Base-by-base conservation (phyloP, 441 rosid genomes). In the Monsonia emarginata region DNA sequence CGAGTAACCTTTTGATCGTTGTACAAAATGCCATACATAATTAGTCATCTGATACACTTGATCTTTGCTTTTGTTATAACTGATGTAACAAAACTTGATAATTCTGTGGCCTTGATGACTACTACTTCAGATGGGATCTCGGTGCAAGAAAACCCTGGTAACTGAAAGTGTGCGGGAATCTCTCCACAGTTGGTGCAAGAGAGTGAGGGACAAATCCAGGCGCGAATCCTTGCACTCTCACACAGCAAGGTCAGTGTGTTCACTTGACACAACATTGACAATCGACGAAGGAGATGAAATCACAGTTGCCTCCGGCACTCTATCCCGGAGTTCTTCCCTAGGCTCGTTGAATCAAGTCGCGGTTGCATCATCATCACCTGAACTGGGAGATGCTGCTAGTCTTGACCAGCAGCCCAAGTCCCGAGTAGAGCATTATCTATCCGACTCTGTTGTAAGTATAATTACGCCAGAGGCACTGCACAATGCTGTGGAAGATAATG, bases 91-190 rank as follows among this genome's bases (percentile, higher is more conserved):
- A n/a, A n/a, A n/a, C 26, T 19, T 59, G 46, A 61, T 46, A n/a
- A 25, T 38, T 16, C 30, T 61, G 16, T 2, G 13, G 13, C 4
- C n/a, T 52, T 24, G 59, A 40, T 34, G 66, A 44, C 24, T n/a
- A n/a, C n/a, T n/a, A n/a, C n/a, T 77, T 48, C 64, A 91, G 96
- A 91, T 91, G 97, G 97, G 97, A 69, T 90, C 97, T 5, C 81
- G 79, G 46, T 86, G 78, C 56, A 90, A 84, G 79, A 93, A 90
- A 76, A 86, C 96, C 14, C 69, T 90, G 67, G 95, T 90, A 28
- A 78, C 96, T 0, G 97, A 90, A 72, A 87, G 87, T 14, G 97
- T 93, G 9, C 79, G 98, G 71, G 95, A 87, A 30, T 93, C 98
- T 0, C 96, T 93, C 38, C 98, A 90, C 66, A 88, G 96, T 65